Percentiles rank a stretch among this genome's conserved stretches.
Conservation (phyloP, 352 stramenopile genomes). For the Phytophthora sp. region DNA sequence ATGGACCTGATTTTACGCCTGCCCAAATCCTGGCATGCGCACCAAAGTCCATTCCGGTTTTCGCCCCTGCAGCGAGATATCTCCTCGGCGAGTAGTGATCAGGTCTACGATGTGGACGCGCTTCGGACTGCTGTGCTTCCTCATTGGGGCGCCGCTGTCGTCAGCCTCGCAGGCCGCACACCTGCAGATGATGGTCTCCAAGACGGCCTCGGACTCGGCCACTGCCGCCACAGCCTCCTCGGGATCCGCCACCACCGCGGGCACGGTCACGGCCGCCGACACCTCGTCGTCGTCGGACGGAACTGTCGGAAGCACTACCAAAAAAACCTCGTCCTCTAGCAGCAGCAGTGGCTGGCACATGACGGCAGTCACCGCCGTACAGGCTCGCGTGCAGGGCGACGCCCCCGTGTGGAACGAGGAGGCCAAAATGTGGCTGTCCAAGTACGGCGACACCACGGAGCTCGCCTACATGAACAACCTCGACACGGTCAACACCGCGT, state of each 20-base stretch:
- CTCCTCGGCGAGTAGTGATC: background rate
- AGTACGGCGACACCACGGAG: slow-evolving; percentile 46
- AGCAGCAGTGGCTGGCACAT: slow-evolving; percentile 31
- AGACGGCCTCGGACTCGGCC: slow-evolving; percentile 5
- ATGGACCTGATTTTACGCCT: slow-evolving; percentile 8
- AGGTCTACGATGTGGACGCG: slow-evolving; percentile 11
- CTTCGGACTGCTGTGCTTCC: slow-evolving; percentile 17
- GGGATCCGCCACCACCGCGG: slow-evolving; percentile 3
- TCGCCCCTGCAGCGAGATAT: slow-evolving; percentile 11
- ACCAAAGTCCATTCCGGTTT: slow-evolving; percentile 16
- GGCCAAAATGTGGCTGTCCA: slow-evolving; percentile 39
- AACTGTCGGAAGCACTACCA: background rate
- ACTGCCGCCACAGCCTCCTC: background rate
- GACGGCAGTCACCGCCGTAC: slow-evolving; percentile 41
- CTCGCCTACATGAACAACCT: slow-evolving; percentile 47
- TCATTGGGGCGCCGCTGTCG: slow-evolving; percentile 1
- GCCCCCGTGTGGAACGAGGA: slow-evolving; percentile 44
- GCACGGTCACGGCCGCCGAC: slow-evolving; percentile 4
- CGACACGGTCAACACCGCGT: slow-evolving; percentile 64
- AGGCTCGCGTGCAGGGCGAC: slow-evolving; percentile 63
- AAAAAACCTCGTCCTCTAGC: background rate
- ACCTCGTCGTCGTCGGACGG: background rate
- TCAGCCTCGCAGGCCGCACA: background rate
- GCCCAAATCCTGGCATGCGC: background rate
- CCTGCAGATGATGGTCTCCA: slow-evolving; percentile 19